phyloP scores from a whole-genome alignment of 306 rosid genomes.

The Delonix regia region DNA sequence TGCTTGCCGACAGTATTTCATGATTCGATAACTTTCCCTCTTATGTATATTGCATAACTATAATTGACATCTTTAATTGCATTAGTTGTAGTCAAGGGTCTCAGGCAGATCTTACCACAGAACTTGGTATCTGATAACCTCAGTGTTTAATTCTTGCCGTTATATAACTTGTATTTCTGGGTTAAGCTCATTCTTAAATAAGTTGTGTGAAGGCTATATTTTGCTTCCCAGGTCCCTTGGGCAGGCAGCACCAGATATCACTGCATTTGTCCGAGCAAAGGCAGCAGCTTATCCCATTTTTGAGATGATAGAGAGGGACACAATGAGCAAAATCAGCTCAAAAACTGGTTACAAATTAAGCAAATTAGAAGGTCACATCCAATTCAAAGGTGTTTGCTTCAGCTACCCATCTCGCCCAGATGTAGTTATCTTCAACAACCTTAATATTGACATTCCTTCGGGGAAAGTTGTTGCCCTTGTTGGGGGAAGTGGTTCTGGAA shows the following conservation, averaged over 20 bases:
- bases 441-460: slow-evolving; percentile 70
- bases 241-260: slow-evolving; percentile 84
- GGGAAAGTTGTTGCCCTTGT: slow-evolving; percentile 88
- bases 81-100: not conserved
- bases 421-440: slow-evolving; percentile 63
- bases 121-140: too few species aligned
- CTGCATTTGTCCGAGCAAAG: slow-evolving; percentile 81
- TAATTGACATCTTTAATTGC: not conserved
- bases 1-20: too few species aligned
- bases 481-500: slow-evolving; percentile 95
- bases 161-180: not conserved
- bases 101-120: not conserved
- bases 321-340: slow-evolving; percentile 49
- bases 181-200: too few species aligned
- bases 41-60: not conserved
- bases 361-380: slow-evolving; percentile 70
- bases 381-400: slow-evolving; percentile 66
- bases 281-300: slow-evolving; percentile 91
- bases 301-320: slow-evolving; percentile 83
- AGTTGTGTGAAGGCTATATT: not conserved
- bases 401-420: slow-evolving; percentile 86
- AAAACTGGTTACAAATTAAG: slow-evolving; percentile 52
- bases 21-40: not conserved
- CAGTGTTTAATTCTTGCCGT: too few species aligned
- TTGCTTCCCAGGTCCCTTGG: slow-evolving; percentile 77